Base-by-base conservation (phyloP, 495 filamentous ascomycete genomes). In the Baudoinia panamericana region DNA sequence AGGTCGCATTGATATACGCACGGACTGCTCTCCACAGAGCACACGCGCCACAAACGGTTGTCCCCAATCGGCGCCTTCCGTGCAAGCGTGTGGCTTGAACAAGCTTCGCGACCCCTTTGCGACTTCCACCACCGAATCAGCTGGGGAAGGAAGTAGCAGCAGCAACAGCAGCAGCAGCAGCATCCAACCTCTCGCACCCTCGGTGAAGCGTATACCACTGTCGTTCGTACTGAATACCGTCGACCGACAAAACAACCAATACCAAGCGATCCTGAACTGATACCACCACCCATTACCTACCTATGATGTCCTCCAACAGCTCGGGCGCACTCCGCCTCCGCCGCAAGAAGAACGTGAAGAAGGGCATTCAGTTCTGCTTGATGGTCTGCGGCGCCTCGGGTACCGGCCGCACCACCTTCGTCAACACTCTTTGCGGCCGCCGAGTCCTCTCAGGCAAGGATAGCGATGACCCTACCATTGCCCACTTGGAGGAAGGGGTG, bases 281-380 rank as follows among this genome's bases (percentile, higher is more conserved):
- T n/a, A n/a, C 15, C 12, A 16, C 31, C 19, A 10, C 40, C 21
- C 30, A 19, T 21, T 18, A 20, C 17, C 11, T 28, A 32, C 30
- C 31, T 29, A 28, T 21, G 30, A 52, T 49, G 44, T 38, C 45
- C 18, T 35, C 36, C 16, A 33, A 34, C 31, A 33, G 9, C 25
- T 41, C 31, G 13, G n/a, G 20, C 23, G 37, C 45, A 32, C 40
- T 87, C 62, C 86, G 92, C 80, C 86, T 93, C 62, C 87, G 90
- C 66, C 79, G 85, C 60, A 97, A 97, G 87, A 97, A 97, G 77
- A 95, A 96, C 73, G 88, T 96, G 67, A 97, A 97, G 81, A 97
- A 96, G 80, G 90, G 90, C 52, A 95, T 97, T 57, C 92, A 96
- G 72, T 97, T 97, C 71, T 96, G 88, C 68, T 60, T 97, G 78